Percentiles rank a stretch among this genome's conserved stretches.
Evolutionary conservation across 1,284 basidiomycete genomes (phyloP).

Genomic region (Prillingera fragicola): DNA sequence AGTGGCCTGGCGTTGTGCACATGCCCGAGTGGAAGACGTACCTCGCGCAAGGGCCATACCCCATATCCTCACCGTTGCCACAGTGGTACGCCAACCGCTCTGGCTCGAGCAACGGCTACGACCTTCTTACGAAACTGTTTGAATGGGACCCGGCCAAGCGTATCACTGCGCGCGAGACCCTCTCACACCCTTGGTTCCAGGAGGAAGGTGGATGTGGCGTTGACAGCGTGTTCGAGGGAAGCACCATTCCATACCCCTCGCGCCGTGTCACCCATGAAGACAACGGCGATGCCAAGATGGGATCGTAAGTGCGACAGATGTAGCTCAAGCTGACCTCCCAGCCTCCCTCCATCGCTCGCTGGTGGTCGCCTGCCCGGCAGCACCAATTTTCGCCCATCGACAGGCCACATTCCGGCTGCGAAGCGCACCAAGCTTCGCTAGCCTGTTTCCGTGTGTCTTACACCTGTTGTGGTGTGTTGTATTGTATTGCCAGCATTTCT

Average conservation of each 20-base stretch:
- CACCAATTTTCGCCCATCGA: slow-evolving; percentile 41
- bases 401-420: slow-evolving; percentile 15
- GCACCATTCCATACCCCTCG: slow-evolving; percentile 49
- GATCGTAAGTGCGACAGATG: slow-evolving; percentile 34
- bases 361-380: slow-evolving; percentile 37
- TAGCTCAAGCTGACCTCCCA: slow-evolving; percentile 9
- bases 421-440: slow-evolving; percentile 34
- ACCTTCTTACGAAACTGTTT: slow-evolving; percentile 76
- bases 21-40: slow-evolving; percentile 85
- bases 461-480: not conserved
- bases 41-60: slow-evolving; percentile 62
- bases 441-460: not conserved
- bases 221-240: slow-evolving; percentile 45
- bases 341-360: slow-evolving; percentile 38
- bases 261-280: slow-evolving; percentile 54
- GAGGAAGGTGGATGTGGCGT: slow-evolving; percentile 46
- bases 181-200: slow-evolving; percentile 62
- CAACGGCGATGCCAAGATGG: slow-evolving; percentile 50
- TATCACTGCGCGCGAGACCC: slow-evolving; percentile 72
- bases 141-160: slow-evolving; percentile 85
- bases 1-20: slow-evolving; percentile 80
- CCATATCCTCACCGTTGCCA: slow-evolving; percentile 21
- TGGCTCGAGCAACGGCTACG: slow-evolving; percentile 57
- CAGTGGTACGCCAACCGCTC: slow-evolving; percentile 66
- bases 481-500: not conserved